phyloP scores from a whole-genome alignment of 768 basidiomycete species.

The Lactarius trivialis region DNA sequence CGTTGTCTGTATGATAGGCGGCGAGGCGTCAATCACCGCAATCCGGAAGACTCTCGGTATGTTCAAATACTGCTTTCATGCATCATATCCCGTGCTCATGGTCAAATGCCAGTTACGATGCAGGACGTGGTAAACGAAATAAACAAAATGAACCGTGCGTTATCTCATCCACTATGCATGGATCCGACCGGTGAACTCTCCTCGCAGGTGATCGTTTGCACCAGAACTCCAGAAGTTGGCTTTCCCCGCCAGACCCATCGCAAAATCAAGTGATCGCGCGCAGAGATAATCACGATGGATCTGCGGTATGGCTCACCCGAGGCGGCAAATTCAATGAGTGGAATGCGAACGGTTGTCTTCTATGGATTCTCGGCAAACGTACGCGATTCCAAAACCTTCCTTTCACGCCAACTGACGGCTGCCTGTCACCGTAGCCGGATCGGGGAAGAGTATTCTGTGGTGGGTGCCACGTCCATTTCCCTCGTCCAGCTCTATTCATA shows the following conservation, averaged over 20 bases:
- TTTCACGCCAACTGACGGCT: not conserved
- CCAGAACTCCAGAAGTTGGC: not conserved
- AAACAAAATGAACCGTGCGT: not conserved
- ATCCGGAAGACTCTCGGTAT: not conserved
- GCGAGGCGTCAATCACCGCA: not conserved
- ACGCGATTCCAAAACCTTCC: not conserved
- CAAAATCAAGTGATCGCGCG: not conserved
- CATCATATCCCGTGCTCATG: not conserved
- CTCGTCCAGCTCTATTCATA: not conserved
- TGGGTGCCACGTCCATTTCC: not conserved
- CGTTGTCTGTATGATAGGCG: not conserved
- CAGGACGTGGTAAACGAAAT: not conserved
- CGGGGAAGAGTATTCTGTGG: not conserved
- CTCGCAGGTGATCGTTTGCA: not conserved
- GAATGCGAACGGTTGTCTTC: not conserved
- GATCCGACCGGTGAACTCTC: not conserved
- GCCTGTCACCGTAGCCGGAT: not conserved
- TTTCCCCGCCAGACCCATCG: slow-evolving; percentile 7
- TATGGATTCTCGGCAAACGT: not conserved
- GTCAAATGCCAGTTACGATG: not conserved
- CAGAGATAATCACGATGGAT: not conserved
- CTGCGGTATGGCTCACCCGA: not conserved
- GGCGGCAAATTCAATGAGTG: not conserved
- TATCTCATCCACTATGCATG: not conserved
- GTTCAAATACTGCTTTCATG: not conserved